phyloP scores from a whole-genome alignment of 352 stramenopile species.

The Phytophthora pluvialis region DNA sequence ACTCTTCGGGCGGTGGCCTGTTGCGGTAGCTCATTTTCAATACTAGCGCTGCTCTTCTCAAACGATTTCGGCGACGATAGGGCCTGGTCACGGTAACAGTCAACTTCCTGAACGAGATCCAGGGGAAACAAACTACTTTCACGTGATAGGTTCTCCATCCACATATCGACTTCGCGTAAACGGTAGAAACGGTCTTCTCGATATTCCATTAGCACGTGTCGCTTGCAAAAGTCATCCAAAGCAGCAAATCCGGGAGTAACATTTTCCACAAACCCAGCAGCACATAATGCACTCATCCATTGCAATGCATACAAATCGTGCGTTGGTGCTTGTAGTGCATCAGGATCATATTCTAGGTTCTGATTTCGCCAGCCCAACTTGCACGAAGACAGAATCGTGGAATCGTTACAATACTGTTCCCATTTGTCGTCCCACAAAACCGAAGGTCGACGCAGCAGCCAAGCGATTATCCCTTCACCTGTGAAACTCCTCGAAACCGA shows the following conservation, averaged over 20 bases:
- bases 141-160: conserved; percentile 37
- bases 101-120: conserved; percentile 69
- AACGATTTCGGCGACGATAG: not conserved
- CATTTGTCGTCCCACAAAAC: conserved; percentile 65
- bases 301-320: conserved; percentile 39
- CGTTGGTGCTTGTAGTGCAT: conserved; percentile 57
- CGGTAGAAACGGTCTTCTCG: conserved; percentile 57
- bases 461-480: conserved; percentile 67
- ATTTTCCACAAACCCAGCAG: conserved; percentile 68
- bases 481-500: conserved; percentile 57
- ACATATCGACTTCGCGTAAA: conserved; percentile 61
- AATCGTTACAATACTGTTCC: conserved; percentile 57
- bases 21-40: not conserved
- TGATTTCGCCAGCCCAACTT: conserved; percentile 46
- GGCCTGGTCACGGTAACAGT: conserved; percentile 43
- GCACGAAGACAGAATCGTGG: conserved; percentile 21
- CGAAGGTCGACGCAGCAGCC: conserved; percentile 51
- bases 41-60: not conserved
- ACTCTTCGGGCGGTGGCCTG: not conserved
- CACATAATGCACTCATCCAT: conserved; percentile 66
- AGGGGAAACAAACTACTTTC: conserved; percentile 64
- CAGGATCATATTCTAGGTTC: conserved; percentile 42
- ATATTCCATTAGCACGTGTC: conserved; percentile 54
- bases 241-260: conserved; percentile 26
- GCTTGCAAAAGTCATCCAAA: conserved; percentile 39